A percentile compares a stretch with the other conserved stretches of the same genome.
phyloP scores from a whole-genome alignment of 2,329 filamentous ascomycete genomes.

The Xylogone sp. region DNA sequence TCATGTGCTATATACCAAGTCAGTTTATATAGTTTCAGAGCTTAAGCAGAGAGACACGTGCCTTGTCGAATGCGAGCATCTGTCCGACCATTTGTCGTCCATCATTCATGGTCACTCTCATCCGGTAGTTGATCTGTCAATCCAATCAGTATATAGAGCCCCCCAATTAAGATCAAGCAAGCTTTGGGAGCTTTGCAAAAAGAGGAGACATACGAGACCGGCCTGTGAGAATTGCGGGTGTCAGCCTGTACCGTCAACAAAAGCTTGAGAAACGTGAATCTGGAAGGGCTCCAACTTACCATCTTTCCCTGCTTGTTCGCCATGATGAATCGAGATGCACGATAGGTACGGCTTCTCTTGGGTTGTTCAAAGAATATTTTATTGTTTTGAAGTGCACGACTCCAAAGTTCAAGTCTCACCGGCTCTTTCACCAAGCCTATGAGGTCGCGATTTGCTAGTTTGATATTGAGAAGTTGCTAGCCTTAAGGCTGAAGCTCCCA shows the following conservation, averaged over 20 bases:
- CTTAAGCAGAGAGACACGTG: conserved; percentile 30
- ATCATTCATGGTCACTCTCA: conserved; percentile 94
- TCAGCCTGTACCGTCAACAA: conserved; percentile 58
- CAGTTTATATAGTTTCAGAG: conserved; percentile 4
- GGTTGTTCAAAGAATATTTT: conserved; percentile 30
- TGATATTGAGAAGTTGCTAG: not conserved
- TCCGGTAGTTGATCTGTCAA: conserved; percentile 93
- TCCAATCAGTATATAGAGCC: not conserved
- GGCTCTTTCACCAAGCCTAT: conserved; percentile 21
- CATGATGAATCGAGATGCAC: conserved; percentile 50
- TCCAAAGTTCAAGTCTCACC: conserved; percentile 25
- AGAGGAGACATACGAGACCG: conserved; percentile 60
- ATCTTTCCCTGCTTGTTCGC: conserved; percentile 99
- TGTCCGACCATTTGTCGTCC: conserved; percentile 95
- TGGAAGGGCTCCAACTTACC: conserved; percentile 60
- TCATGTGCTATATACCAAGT: conserved; percentile 75
- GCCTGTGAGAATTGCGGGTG: conserved; percentile 53
- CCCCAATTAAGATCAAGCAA: conserved; percentile 23
- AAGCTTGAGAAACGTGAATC: conserved; percentile 35
- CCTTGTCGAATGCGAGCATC: conserved; percentile 98
- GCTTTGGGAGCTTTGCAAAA: conserved; percentile 27
- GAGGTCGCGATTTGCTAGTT: conserved; percentile 8
- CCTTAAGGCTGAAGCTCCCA: not conserved
- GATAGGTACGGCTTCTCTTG: conserved; percentile 31
- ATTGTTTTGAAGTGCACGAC: conserved; percentile 25